Conservation (phyloP, 306 rosid species). For the Rosa rugosa region DNA sequence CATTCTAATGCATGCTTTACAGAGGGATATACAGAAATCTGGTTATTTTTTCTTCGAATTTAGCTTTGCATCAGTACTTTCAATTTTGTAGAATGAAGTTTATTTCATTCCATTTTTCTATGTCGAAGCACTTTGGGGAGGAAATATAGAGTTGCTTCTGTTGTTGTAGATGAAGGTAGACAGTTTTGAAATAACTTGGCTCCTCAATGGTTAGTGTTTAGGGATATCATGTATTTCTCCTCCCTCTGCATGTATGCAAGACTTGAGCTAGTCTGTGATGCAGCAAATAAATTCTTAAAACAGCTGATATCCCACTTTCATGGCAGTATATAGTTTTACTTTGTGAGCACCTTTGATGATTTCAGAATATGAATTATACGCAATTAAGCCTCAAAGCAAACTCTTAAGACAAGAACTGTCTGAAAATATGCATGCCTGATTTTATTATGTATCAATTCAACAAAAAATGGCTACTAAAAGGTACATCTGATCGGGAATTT, state of each 20-base stretch:
- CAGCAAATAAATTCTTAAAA: background rate
- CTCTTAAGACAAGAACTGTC: background rate
- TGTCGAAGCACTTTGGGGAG: slow-evolving; percentile 33
- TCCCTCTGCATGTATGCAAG: slow-evolving; percentile 6
- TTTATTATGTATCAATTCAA: background rate
- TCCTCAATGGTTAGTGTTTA: slow-evolving; percentile 19
- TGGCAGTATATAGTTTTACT: background rate
- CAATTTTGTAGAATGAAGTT: slow-evolving; percentile 45
- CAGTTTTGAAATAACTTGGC: slow-evolving; percentile 51
- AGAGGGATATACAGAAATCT: slow-evolving; percentile 25
- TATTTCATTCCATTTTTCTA: slow-evolving; percentile 22
- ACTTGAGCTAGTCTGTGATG: slow-evolving; percentile 8
- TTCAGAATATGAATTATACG: background rate
- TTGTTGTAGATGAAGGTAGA: slow-evolving; percentile 41
- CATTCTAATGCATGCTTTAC: slow-evolving; percentile 17
- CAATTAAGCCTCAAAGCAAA: background rate
- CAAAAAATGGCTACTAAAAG: background rate
- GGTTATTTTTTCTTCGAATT: slow-evolving; percentile 25
- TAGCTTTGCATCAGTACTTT: slow-evolving; percentile 36
- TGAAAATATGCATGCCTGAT: background rate
- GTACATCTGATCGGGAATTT: background rate
- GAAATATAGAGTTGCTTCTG: slow-evolving; percentile 29
- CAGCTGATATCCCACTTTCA: background rate
- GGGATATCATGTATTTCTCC: slow-evolving; percentile 18
- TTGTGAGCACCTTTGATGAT: background rate